Evolutionary conservation across 306 rosid genomes (phyloP), one percentile per base, ranked within the genome.

Genomic region (Quercus bicolor): DNA sequence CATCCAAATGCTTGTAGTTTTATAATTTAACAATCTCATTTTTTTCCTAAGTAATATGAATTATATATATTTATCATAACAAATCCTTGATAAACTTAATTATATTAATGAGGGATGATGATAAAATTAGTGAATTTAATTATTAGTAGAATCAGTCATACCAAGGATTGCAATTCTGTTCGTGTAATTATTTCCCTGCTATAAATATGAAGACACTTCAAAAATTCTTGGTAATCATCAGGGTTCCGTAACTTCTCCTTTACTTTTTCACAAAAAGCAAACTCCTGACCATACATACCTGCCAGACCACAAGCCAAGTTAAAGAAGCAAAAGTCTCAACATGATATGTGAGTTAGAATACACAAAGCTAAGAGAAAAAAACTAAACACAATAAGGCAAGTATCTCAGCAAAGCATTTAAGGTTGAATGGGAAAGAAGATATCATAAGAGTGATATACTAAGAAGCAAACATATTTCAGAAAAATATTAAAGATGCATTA

Each of bases 171-270:
- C 88, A 96, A 84, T 77, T 96, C 98, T 65, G 89, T 79, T 60
- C 94, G 86, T 37, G 96, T 91, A 78, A 96, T 96, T 84, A 96
- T 96, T 79, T 93, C 98, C 90, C 85, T 91, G 96, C 94, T 90
- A 84, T 91, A 93, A 75, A 96, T 96, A 87, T 96, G 98, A 68
- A 96, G 89, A 75, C 98, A 93, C 89, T 87, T 93, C 96, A 96
- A 89, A 84, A 96, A 93, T 85, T 96, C 98, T 85, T 96, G 99
- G 89, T 96, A 96, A 82, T 81, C 79, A 2, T 91, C 98, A 79
- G 93, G 77, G 86, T 93, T 90, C 70, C 80, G 87, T 81, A 96
- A 86, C 87, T 84, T 96, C 84, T 90, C 98, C 85, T 93, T 96
- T 85, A 96, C 98, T 86, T 91, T 89, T 70, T 89, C 98, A 65